These are phyloP conservation scores for Arthrobotrys iridis DNA, from an alignment of 2,329 filamentous ascomycete genomes.

Conservation along the genomic window DNA sequence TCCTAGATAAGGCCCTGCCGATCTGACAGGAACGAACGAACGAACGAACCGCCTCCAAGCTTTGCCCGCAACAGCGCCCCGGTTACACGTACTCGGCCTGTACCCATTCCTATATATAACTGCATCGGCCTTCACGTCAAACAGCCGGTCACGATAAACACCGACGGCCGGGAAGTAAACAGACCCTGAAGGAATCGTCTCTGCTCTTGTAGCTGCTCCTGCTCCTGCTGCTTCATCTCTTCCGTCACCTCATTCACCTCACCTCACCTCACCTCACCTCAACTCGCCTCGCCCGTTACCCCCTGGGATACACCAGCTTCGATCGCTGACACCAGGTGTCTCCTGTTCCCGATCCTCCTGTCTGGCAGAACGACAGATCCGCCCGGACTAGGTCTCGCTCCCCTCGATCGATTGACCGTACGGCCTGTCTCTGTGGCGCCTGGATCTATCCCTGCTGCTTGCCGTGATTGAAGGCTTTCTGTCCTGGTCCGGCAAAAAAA, in stretches of 20 bases:
- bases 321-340: constrained; percentile 13
- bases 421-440: constrained; percentile 7
- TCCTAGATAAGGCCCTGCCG: constrained; percentile 10
- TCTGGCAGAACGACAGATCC: constrained; percentile 7
- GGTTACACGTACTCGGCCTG: constrained; percentile 37
- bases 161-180: constrained; percentile 3
- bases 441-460: constrained; percentile 8
- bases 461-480: constrained; percentile 31
- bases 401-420: constrained; percentile 31
- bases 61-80: constrained; percentile 35
- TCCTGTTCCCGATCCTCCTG: constrained; percentile 2
- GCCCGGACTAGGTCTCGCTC: constrained; percentile 2
- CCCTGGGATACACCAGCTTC: neutral
- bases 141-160: constrained; percentile 7
- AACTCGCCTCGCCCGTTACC: neutral
- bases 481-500: constrained; percentile 19
- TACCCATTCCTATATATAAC: constrained; percentile 16
- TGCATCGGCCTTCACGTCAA: constrained; percentile 6
- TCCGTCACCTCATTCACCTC: neutral
- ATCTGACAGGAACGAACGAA: constrained; percentile 27
- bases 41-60: constrained; percentile 23
- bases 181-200: constrained; percentile 3
- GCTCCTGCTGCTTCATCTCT: neutral
- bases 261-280: neutral
- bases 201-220: neutral